Conservation (phyloP, 345 rosid genomes). For the Citrus trifoliata region DNA sequence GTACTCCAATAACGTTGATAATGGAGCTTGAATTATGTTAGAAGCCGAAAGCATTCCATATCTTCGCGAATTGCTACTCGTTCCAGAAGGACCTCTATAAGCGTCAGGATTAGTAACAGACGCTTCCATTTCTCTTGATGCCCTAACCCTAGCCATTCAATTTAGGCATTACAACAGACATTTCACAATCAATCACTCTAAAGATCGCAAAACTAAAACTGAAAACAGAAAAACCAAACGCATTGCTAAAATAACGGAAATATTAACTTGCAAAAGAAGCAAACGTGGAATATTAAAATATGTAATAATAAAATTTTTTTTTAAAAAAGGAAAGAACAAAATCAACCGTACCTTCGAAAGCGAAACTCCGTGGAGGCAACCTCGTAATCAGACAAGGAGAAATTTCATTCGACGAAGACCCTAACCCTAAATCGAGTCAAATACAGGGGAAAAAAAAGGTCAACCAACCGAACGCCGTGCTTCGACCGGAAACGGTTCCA, state of each 20-base stretch:
- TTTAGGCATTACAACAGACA: background rate
- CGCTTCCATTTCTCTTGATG: conserved; percentile 63
- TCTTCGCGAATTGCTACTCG: conserved; percentile 48
- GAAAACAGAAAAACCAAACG: background rate
- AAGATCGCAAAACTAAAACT: background rate
- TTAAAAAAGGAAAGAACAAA: background rate
- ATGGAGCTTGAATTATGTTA: conserved; percentile 82
- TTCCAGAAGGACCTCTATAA: conserved; percentile 59
- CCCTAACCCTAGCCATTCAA: conserved; percentile 57
- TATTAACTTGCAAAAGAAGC: conserved; percentile 2
- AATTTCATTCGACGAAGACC: conserved; percentile 4
- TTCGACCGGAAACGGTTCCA: conserved; percentile 2
- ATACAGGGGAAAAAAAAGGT: background rate
- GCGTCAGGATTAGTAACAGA: conserved; percentile 59
- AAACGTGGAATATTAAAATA: background rate
- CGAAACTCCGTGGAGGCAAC: conserved; percentile 53
- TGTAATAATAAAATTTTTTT: background rate
- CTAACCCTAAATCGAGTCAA: conserved; percentile 16
- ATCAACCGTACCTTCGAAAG: conserved; percentile 45
- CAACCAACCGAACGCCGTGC: conserved; percentile 14
- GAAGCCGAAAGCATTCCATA: conserved; percentile 71
- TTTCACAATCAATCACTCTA: conserved; percentile 8
- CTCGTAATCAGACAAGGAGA: background rate
- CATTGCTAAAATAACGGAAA: background rate
- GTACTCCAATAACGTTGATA: conserved; percentile 84